A percentile compares a stretch with the other conserved stretches of the same genome.
phyloP scores from a whole-genome alignment of 306 rosid species.

The Vigna reflexopilosa region DNA sequence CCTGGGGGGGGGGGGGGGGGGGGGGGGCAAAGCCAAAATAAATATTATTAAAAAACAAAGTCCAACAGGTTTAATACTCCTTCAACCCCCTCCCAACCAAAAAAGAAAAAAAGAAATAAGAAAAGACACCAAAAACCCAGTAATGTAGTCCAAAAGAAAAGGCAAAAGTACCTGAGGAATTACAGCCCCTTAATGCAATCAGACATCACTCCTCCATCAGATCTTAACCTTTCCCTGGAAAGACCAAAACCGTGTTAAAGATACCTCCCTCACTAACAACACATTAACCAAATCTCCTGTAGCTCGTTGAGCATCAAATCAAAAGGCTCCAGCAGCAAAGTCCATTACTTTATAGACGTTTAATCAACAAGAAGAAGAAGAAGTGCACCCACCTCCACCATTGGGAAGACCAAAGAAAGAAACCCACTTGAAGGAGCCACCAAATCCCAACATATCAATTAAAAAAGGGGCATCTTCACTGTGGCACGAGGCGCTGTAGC shows the following conservation, averaged over 20 bases:
- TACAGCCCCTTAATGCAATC: slow-evolving; percentile 51
- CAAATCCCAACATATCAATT: slow-evolving; percentile 44
- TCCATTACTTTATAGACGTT: slow-evolving; percentile 36
- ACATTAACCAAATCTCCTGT: slow-evolving; percentile 52
- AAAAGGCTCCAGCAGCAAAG: slow-evolving; percentile 39
- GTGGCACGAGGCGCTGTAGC: slow-evolving; percentile 8
- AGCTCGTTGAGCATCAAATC: slow-evolving; percentile 40
- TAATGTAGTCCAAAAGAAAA: slow-evolving; percentile 51
- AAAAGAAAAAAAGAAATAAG: not conserved
- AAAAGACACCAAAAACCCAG: slow-evolving; percentile 29
- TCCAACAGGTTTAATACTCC: slow-evolving; percentile 49
- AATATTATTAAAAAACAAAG: slow-evolving; percentile 47
- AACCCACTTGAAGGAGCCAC: slow-evolving; percentile 27
- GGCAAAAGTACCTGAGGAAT: slow-evolving; percentile 60
- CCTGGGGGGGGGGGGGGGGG: slow-evolving; percentile 43
- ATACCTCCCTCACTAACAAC: slow-evolving; percentile 47
- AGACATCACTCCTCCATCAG: slow-evolving; percentile 54
- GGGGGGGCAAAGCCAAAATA: slow-evolving; percentile 44
- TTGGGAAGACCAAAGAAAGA: slow-evolving; percentile 43
- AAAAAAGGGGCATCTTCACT: slow-evolving; percentile 20
- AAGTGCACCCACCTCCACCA: slow-evolving; percentile 51
- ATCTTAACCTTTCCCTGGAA: slow-evolving; percentile 63
- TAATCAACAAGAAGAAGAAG: slow-evolving; percentile 3
- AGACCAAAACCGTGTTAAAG: slow-evolving; percentile 26
- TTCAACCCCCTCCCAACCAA: slow-evolving; percentile 18